phyloP scores from a whole-genome alignment of 306 rosid genomes.

The Vachellia pachyceras region DNA sequence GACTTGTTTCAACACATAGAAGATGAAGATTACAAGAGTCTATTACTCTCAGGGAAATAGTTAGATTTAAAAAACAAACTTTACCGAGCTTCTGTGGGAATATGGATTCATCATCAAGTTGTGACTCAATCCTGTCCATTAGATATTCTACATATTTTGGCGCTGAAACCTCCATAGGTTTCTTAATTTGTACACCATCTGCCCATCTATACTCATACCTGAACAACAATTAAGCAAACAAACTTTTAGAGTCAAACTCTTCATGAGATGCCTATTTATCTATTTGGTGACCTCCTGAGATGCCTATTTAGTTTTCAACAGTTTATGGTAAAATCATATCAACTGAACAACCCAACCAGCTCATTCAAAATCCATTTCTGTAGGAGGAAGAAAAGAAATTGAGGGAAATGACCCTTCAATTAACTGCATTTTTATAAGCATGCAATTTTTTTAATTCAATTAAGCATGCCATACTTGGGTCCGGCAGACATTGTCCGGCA shows the following conservation, averaged over 20 bases:
- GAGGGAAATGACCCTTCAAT: conserved; percentile 17
- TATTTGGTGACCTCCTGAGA: too few relatives aligned
- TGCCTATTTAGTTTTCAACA: neutral
- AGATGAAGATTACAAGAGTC: conserved; percentile 23
- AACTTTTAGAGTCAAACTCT: conserved; percentile 6
- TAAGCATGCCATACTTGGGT: conserved; percentile 78
- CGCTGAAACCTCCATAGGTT: conserved; percentile 97
- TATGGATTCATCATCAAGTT: conserved; percentile 96
- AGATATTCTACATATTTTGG: conserved; percentile 97
- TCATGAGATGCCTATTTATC: too few relatives aligned
- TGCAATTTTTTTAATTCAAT: neutral
- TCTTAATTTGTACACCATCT: conserved; percentile 95
- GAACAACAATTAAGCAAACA: conserved; percentile 29
- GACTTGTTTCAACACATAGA: conserved; percentile 14
- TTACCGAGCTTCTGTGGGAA: conserved; percentile 98
- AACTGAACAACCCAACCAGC: conserved; percentile 27
- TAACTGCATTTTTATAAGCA: conserved; percentile 23
- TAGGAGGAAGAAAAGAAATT: neutral
- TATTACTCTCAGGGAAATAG: neutral
- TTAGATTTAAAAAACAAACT: neutral
- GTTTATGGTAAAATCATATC: conserved; percentile 15
- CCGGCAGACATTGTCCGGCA: conserved; percentile 99
- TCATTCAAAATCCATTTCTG: conserved; percentile 6
- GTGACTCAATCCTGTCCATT: conserved; percentile 98
- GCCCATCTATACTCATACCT: conserved; percentile 99